phyloP scores from a whole-genome alignment of 2,329 filamentous ascomycete species.

The Claviceps spartinae region DNA sequence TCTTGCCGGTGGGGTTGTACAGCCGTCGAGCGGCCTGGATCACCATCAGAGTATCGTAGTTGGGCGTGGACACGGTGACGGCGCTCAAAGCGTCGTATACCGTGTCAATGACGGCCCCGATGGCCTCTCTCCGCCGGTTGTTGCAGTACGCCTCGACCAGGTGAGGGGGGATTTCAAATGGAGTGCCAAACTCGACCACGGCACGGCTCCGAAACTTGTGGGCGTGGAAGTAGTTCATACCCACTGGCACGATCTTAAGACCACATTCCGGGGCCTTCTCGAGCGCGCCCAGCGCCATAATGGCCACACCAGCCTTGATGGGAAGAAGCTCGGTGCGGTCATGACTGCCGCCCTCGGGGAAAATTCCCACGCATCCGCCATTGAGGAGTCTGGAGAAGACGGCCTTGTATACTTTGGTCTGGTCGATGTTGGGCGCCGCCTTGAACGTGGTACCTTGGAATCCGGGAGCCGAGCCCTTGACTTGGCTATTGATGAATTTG shows the following conservation, averaged over 20 bases:
- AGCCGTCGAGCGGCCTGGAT: conserved; percentile 88
- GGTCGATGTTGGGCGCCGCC: conserved; percentile 83
- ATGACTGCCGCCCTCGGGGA: conserved; percentile 92
- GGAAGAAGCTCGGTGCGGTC: conserved; percentile 85
- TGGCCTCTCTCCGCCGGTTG: conserved; percentile 74
- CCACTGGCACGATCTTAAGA: conserved; percentile 87
- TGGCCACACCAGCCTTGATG: conserved; percentile 89
- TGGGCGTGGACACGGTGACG: conserved; percentile 82
- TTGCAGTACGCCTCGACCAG: conserved; percentile 75
- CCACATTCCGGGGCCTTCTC: conserved; percentile 76
- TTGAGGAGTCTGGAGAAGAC: conserved; percentile 73
- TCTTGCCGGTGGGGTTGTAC: conserved; percentile 90
- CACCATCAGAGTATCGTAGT: conserved; percentile 93
- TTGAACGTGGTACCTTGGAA: conserved; percentile 75
- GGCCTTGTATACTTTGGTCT: conserved; percentile 83
- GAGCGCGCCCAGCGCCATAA: conserved; percentile 89
- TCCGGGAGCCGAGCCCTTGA: conserved; percentile 41
- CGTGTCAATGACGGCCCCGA: conserved; percentile 70
- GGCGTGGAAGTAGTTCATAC: conserved; percentile 99
- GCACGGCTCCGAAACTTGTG: conserved; percentile 96
- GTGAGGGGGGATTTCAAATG: conserved; percentile 71
- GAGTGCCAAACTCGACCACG: conserved; percentile 86
- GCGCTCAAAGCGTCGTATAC: conserved; percentile 75
- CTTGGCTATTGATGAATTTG: conserved; percentile 41
- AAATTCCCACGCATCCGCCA: conserved; percentile 89